Conservation (phyloP, 176 grass and related monocot species). For the Echinochloa phyllopogon region DNA sequence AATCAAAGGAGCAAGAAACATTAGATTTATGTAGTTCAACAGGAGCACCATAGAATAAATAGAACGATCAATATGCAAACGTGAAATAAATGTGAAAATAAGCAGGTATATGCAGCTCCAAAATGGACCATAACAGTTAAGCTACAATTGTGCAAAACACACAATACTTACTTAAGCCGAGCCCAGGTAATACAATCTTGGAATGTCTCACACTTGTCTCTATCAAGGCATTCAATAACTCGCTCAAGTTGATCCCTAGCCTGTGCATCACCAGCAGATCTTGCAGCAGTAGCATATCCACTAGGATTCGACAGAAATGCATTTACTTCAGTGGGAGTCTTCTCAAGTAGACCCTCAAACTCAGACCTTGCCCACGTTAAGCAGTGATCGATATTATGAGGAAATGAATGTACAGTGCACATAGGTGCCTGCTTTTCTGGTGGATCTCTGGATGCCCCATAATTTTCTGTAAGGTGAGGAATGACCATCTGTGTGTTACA, state of each 20-base stretch:
- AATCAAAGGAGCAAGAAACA: conserved; percentile 15
- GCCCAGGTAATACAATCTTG: conserved; percentile 95
- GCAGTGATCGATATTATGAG: conserved; percentile 97
- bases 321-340: conserved; percentile 89
- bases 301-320: conserved; percentile 72
- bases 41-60: neutral
- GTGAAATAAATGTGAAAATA: conserved; percentile 16
- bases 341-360: conserved; percentile 96
- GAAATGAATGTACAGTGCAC: conserved; percentile 95
- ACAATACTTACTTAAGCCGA: conserved; percentile 66
- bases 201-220: conserved; percentile 80
- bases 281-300: conserved; percentile 62
- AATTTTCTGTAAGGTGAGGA: conserved; percentile 91
- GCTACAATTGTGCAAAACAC: neutral
- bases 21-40: neutral
- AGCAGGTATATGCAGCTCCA: neutral
- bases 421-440: conserved; percentile 95
- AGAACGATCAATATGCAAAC: neutral
- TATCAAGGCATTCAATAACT: conserved; percentile 84
- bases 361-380: conserved; percentile 92
- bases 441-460: conserved; percentile 94
- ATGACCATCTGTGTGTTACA: conserved; percentile 98
- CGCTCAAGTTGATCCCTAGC: conserved; percentile 81
- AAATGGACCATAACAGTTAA: neutral
- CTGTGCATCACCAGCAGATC: conserved; percentile 85